Evolutionary conservation across 306 rosid genomes (phyloP), one percentile per base, ranked within the genome.

Genomic region (Ziziphus jujuba): DNA sequence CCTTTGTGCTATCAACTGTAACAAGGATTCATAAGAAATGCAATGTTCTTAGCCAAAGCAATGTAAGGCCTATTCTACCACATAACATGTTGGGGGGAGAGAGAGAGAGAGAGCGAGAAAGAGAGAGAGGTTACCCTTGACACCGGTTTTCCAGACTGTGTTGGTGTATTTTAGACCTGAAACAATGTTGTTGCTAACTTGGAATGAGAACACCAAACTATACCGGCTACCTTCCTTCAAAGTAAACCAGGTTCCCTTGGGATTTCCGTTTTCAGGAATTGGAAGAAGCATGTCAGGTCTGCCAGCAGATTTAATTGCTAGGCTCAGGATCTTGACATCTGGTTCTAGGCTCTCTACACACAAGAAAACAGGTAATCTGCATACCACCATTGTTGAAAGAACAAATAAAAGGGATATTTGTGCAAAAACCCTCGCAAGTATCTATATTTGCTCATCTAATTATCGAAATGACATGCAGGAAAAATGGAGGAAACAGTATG

Each of bases 211-310:
- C 65, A 75, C 43, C 23, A 93, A 80, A 53, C 85, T 87, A 82
- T 90, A 93, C 61, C 72, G 88, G 89, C 99, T 90, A 49, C 97
- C 99, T 79, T 93, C 99, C 83, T 93, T 93, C 89, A 93, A 78
- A 74, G 96, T 90, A 73, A 93, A 93, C 97, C 98, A 93, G 22
- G 67, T 67, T 35, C 98, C 91, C 78, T 88, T 81, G 36, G 91
- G 97, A 56, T 84, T 90, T 73, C 97, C 96, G 25, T 22, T 79
- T 60, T 86, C 95, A 6, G 97, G 96, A 66, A 90, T 75, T 15
- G 91, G 81, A 58, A 93, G 95, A 68, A 90, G 68, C 28, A 90
- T 90, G 70, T 90, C 96, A 59, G 76, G 3, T 86, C 97, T 88
- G 23, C 69, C 91, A 16, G 83, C 80, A 33, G 91, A 40, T 76